phyloP scores from a whole-genome alignment of 2,329 filamentous ascomycete species.

The Pseudopithomyces chartarum region DNA sequence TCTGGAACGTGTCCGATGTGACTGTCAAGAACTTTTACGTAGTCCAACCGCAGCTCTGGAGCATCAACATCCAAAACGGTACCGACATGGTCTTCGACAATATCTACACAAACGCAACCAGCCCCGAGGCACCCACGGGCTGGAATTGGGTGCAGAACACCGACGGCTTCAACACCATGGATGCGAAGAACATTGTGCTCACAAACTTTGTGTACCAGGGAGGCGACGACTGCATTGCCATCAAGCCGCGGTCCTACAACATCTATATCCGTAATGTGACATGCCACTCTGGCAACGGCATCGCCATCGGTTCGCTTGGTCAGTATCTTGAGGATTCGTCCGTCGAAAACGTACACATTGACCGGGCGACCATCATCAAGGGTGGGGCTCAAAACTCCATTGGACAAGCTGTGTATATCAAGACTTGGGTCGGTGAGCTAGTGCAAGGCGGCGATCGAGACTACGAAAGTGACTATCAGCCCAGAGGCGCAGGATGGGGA shows the following conservation, averaged over 20 bases:
- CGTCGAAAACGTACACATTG: slow-evolving; percentile 56
- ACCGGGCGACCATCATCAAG: slow-evolving; percentile 50
- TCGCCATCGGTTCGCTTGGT: slow-evolving; percentile 58
- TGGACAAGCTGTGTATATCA: slow-evolving; percentile 55
- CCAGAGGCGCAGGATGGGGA: slow-evolving; percentile 61
- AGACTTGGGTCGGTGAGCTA: slow-evolving; percentile 60
- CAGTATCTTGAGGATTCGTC: slow-evolving; percentile 61
- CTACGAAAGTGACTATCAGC: slow-evolving; percentile 57
- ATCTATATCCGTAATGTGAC: slow-evolving; percentile 58
- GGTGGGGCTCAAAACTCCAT: slow-evolving; percentile 52
- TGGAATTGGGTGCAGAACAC: slow-evolving; percentile 63
- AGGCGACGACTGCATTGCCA: slow-evolving; percentile 65
- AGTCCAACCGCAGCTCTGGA: slow-evolving; percentile 59
- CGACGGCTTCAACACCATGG: slow-evolving; percentile 64
- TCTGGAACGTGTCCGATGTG: slow-evolving; percentile 63
- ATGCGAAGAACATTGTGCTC: slow-evolving; percentile 55
- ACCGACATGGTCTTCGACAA: slow-evolving; percentile 59
- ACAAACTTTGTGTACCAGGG: slow-evolving; percentile 60
- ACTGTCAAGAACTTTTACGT: slow-evolving; percentile 59
- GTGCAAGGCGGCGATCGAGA: slow-evolving; percentile 43
- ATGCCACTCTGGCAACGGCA: slow-evolving; percentile 60
- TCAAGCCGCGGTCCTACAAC: slow-evolving; percentile 67
- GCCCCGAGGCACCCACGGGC: slow-evolving; percentile 56
- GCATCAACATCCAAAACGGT: slow-evolving; percentile 63
- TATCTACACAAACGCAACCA: slow-evolving; percentile 58